Evolutionary conservation across 345 rosid genomes (phyloP).

Genomic region (Populus pruinosa): DNA sequence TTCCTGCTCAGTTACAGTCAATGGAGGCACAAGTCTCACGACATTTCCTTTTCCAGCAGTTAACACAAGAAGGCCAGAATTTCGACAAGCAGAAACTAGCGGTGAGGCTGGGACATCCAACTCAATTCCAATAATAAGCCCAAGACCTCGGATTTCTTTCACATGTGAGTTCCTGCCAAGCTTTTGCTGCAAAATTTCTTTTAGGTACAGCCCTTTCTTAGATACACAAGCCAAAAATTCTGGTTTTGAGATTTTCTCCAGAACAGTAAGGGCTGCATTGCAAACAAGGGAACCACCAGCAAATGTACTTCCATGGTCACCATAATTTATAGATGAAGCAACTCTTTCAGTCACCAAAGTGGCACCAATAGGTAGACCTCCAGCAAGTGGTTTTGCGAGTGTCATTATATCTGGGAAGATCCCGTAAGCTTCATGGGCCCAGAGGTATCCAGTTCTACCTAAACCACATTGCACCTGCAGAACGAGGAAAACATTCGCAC

Average conservation of each 20-base stretch:
- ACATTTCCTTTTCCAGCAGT: conserved; percentile 87
- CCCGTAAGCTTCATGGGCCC: conserved; percentile 73
- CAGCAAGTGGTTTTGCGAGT: conserved; percentile 91
- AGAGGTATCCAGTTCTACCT: conserved; percentile 70
- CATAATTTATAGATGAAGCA: conserved; percentile 49
- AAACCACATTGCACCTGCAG: conserved; percentile 77
- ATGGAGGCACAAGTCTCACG: conserved; percentile 78
- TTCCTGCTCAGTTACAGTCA: conserved; percentile 68
- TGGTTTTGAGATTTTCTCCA: conserved; percentile 66
- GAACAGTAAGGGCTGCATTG: conserved; percentile 53
- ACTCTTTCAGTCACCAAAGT: conserved; percentile 68
- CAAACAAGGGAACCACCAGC: conserved; percentile 79
- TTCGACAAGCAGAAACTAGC: conserved; percentile 70
- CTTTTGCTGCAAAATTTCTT: conserved; percentile 43
- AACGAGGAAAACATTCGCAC: not conserved
- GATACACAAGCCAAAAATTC: conserved; percentile 64
- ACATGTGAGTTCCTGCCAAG: conserved; percentile 61
- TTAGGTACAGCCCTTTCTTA: conserved; percentile 61
- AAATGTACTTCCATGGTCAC: conserved; percentile 90
- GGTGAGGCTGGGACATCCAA: conserved; percentile 57
- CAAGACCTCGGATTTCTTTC: conserved; percentile 74
- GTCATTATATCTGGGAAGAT: conserved; percentile 82
- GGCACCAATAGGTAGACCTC: conserved; percentile 83
- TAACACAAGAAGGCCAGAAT: conserved; percentile 62
- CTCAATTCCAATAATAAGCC: conserved; percentile 76